Evolutionary conservation across 176 grass and related monocot species (phyloP), one percentile per base, ranked within the genome.

Genomic region (Bonia amplexicaulis): DNA sequence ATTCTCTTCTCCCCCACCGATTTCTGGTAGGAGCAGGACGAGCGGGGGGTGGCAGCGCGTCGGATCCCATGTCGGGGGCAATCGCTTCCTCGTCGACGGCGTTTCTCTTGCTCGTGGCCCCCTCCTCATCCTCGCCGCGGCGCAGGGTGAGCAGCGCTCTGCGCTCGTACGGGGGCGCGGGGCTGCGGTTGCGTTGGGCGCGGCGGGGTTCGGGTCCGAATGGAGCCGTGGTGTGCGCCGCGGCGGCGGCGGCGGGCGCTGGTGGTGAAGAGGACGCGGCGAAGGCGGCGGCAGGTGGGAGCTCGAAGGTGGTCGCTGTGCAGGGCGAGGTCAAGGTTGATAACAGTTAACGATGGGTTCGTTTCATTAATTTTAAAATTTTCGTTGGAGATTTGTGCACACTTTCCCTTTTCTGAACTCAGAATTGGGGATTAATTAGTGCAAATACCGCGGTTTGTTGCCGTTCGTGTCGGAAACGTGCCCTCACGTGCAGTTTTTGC

Each of bases 41-140:
- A 17, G 46, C 11, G 26, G 20, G 4, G 35, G 3, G 81, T 31
- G 40, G 39, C 12, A 8, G 10, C 58, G 61, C 47, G 1, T 61
- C 25, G 76, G 74, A 70, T 73, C 55, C 74, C 77, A 82, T 81
- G 88, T 78, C 85, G 25, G 74, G 54, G 23, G 7, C 82, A 40
- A 78, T 83, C 60, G 20, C 73, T 39, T 91, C 91, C 51, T 81
- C 84, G 31, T 79, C 85, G 47, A 42, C 59, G 49, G 80, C 71
- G 15, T 69, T 85, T 12, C 65, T 88, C 49, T 31, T 85, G 23
- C 47, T 90, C 59, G 67, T 65, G 57, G 80, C 46, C 47, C 78
- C 80, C 17, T 62, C 70, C 14, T 71, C 80, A 22, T 45, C 69
- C 6, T 86, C 73, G 66, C 49, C 84, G 48, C 66, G 16, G 47